A percentile compares a stretch with the other conserved stretches of the same genome.
Conservation (phyloP, 306 rosid genomes). For the Rubus idaeus region DNA sequence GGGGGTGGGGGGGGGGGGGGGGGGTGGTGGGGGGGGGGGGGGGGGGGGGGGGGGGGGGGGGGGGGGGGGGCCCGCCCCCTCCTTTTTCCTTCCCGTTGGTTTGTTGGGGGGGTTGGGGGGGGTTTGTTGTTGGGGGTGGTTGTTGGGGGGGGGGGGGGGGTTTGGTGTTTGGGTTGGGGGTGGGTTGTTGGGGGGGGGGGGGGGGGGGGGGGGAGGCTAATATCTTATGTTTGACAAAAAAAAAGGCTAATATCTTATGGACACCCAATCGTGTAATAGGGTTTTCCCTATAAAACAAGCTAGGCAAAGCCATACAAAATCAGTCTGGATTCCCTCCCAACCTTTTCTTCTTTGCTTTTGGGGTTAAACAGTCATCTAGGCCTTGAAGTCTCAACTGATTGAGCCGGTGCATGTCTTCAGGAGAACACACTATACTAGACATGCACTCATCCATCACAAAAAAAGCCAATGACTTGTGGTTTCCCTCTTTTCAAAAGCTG, state of each 20-base stretch:
- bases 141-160: too few species aligned
- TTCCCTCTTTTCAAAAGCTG: not conserved
- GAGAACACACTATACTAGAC: not conserved
- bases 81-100: too few species aligned
- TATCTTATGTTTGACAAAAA: too few species aligned
- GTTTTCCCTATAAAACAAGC: not conserved
- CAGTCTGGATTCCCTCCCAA: not conserved
- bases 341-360: not conserved
- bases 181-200: too few species aligned
- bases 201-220: too few species aligned
- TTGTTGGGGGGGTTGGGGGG: too few species aligned
- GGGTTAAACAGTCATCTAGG: not conserved
- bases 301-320: not conserved
- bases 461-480: not conserved
- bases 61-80: too few species aligned
- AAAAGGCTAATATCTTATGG: not conserved
- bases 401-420: not conserved
- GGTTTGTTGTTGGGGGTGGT: too few species aligned
- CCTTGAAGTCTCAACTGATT: not conserved
- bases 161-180: too few species aligned
- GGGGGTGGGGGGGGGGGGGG: too few species aligned
- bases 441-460: not conserved
- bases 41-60: too few species aligned
- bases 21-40: too few species aligned
- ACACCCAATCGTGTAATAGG: not conserved